phyloP scores from a whole-genome alignment of 75 land plant genomes.

The Pinus tabuliformis region DNA sequence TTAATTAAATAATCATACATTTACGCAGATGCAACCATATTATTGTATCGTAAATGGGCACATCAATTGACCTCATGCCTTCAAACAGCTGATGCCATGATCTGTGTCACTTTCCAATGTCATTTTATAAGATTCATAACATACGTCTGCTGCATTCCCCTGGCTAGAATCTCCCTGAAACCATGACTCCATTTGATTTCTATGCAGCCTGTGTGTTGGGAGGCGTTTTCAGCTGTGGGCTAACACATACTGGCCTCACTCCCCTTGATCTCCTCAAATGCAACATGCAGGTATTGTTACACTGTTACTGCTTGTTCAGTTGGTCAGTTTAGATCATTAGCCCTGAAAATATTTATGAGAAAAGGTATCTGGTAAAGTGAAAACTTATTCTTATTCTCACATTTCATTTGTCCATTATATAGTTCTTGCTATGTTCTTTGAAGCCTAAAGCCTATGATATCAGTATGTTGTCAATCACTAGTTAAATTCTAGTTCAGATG shows the following conservation, averaged over 20 bases:
- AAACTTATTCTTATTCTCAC: neutral
- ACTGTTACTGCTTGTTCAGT: neutral
- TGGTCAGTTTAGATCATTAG: neutral
- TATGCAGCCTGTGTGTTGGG: constrained; percentile 35
- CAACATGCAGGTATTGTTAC: constrained; percentile 24
- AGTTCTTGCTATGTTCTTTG: neutral
- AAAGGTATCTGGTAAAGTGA: neutral
- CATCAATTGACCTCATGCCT: too few relatives aligned
- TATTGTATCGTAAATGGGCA: too few relatives aligned
- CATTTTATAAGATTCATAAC: too few relatives aligned
- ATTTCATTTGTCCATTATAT: neutral
- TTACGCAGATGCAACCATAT: too few relatives aligned
- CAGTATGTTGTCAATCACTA: too few relatives aligned
- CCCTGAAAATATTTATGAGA: neutral
- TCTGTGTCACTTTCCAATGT: too few relatives aligned
- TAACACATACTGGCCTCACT: constrained; percentile 41
- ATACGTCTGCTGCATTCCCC: too few relatives aligned
- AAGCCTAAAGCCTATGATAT: too few relatives aligned
- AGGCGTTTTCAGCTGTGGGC: constrained; percentile 34
- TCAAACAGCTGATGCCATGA: too few relatives aligned
- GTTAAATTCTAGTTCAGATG: too few relatives aligned
- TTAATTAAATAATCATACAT: too few relatives aligned
- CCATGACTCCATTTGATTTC: constrained; percentile 26
- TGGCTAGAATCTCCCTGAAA: too few relatives aligned
- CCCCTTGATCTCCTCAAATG: constrained; percentile 46